Evolutionary conservation across 148 eudicot species (phyloP).

Genomic region (Heliosperma pusillum): DNA sequence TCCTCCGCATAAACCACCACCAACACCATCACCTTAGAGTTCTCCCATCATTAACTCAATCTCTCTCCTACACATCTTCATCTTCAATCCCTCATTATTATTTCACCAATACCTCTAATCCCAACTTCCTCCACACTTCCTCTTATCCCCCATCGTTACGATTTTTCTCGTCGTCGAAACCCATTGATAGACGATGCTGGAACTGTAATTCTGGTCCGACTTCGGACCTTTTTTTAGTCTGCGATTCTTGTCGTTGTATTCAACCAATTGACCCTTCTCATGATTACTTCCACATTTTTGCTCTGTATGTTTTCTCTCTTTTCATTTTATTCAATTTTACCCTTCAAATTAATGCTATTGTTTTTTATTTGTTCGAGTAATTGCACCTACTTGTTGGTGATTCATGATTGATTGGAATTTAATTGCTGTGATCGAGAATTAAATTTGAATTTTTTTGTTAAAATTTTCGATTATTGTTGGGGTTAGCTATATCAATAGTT

Average conservation of each 20-base stretch:
- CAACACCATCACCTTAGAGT: background rate
- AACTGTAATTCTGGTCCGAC: constrained; percentile 42
- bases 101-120: constrained; percentile 10
- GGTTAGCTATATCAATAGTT: too few relatives aligned
- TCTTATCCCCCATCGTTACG: constrained; percentile 6
- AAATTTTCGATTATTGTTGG: too few relatives aligned
- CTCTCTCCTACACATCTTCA: background rate
- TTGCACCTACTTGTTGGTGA: background rate
- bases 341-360: background rate
- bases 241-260: constrained; percentile 58
- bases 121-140: background rate
- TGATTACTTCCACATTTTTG: constrained; percentile 78
- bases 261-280: constrained; percentile 62
- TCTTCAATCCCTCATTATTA: background rate
- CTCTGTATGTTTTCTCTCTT: constrained; percentile 44
- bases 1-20: constrained; percentile 19
- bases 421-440: background rate
- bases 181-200: constrained; percentile 48
- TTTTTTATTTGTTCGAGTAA: background rate
- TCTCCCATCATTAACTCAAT: constrained; percentile 6
- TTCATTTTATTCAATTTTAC: background rate
- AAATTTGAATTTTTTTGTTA: too few relatives aligned
- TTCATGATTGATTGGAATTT: background rate
- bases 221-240: constrained; percentile 46
- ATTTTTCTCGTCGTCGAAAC: constrained; percentile 33